Evolutionary conservation across 2,329 filamentous ascomycete species (phyloP), one percentile per base, ranked within the genome.

Genomic region (Ophiostoma australiae): DNA sequence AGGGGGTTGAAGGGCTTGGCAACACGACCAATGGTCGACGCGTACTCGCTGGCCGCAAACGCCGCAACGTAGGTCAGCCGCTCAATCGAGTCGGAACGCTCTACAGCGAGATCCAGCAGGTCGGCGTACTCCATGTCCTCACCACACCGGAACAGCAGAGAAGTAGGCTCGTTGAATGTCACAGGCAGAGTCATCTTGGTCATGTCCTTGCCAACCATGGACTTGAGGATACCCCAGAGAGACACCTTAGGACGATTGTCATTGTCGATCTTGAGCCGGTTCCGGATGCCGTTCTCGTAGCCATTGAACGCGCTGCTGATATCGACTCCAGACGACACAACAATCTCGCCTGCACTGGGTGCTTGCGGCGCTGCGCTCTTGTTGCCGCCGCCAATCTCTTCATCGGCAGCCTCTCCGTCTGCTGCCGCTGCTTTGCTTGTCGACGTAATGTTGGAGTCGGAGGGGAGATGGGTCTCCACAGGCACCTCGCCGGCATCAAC

Each of bases 121-220:
- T 98, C 93, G 0, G 92, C 91, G 78, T 99, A 99, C 80, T 99
- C 95, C 92, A 99, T 94, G 77, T 99, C 95, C 81, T 99, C 95
- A 5, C 92, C 93, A 63, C 96, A 94, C 78, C 95, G 92, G 80
- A 98, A 95, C 10, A 99, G 86, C 15, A 99, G 84, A 6, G 95
- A 98, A 0, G 95, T 99, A 0, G 95, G 95, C 80, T 99, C 95
- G 81, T 99, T 99, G 84, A 99, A 98, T 0, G 95, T 97, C 1
- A 99, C 95, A 0, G 95, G 95, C 27, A 99, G 83, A 0, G 95
- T 98, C 94, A 99, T 99, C 83, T 96, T 98, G 52, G 95, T 98
- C 95, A 99, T 98, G 78, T 99, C 95, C 80, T 99, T 98, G 74
- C 95, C 95, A 80, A 99, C 97, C 95, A 99, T 98, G 31, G 94